These are phyloP conservation scores for Pseudogymnoascus sp. DNA, from an alignment of 2,329 filamentous ascomycete species.

Conservation along the genomic window DNA sequence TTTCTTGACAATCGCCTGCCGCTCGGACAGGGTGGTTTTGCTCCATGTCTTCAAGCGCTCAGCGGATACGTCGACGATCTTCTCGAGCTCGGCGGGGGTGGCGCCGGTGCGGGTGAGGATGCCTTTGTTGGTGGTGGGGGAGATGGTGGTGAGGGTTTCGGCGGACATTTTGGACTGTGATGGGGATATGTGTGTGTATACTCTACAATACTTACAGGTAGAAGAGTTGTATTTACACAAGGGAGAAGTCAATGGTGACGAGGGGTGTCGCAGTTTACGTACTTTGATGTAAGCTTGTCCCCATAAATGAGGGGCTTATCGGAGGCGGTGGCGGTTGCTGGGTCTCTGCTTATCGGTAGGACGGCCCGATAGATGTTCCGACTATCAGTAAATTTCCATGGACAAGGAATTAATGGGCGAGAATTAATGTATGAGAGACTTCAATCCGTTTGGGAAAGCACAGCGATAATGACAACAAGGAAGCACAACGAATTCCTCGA, in stretches of 20 bases:
- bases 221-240: neutral
- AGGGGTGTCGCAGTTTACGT: neutral
- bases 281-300: neutral
- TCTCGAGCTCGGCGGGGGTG: slow-evolving; percentile 60
- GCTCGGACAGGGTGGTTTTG: slow-evolving; percentile 64
- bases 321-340: neutral
- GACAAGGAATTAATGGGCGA: neutral
- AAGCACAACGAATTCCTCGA: slow-evolving; percentile 69
- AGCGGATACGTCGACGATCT: slow-evolving; percentile 64
- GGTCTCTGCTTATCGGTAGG: neutral
- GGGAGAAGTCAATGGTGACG: neutral
- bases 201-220: neutral
- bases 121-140: slow-evolving; percentile 78
- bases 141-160: slow-evolving; percentile 70
- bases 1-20: slow-evolving; percentile 73
- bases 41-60: slow-evolving; percentile 72
- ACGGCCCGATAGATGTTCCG: neutral
- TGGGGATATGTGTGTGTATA: neutral
- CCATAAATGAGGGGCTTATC: slow-evolving; percentile 9
- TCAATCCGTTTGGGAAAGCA: neutral
- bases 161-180: slow-evolving; percentile 45
- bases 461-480: slow-evolving; percentile 51
- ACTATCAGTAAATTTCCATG: slow-evolving; percentile 4
- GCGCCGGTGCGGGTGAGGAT: slow-evolving; percentile 73
- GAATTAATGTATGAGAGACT: neutral